phyloP scores from a whole-genome alignment of 352 stramenopile species.

The Thraustotheca clavata region DNA sequence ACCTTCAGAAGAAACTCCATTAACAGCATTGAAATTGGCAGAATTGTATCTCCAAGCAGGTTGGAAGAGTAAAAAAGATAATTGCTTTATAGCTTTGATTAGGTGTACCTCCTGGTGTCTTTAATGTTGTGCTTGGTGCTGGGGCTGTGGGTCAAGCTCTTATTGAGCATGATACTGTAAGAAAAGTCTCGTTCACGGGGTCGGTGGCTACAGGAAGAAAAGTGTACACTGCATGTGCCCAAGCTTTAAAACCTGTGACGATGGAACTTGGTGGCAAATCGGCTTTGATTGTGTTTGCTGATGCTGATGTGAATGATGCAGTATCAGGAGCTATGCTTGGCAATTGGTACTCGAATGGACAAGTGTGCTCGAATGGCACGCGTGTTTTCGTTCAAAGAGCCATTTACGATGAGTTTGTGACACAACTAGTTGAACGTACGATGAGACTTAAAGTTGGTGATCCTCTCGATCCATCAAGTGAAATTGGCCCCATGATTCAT shows the following conservation, averaged over 20 bases:
- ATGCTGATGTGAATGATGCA: constrained; percentile 73
- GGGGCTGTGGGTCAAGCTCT: constrained; percentile 48
- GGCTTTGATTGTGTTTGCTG: constrained; percentile 81
- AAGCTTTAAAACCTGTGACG: constrained; percentile 78
- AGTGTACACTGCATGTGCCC: constrained; percentile 62
- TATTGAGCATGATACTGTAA: constrained; percentile 39
- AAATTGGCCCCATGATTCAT: constrained; percentile 86
- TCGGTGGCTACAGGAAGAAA: constrained; percentile 54
- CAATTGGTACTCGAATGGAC: constrained; percentile 83
- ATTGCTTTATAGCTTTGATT: background rate
- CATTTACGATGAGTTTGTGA: constrained; percentile 79
- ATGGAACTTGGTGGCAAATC: constrained; percentile 88
- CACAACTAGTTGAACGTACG: constrained; percentile 68
- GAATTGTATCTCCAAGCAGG: constrained; percentile 57
- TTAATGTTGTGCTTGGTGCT: constrained; percentile 69
- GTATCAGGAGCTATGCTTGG: constrained; percentile 75
- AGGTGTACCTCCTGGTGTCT: constrained; percentile 57
- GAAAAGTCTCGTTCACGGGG: constrained; percentile 85
- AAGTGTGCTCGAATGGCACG: constrained; percentile 87
- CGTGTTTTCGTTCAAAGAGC: constrained; percentile 80
- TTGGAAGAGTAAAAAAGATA: background rate
- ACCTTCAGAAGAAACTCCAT: constrained; percentile 78
- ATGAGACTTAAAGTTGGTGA: constrained; percentile 71
- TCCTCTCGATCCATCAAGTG: constrained; percentile 61
- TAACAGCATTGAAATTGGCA: constrained; percentile 55